Conservation (phyloP, 2,329 filamentous ascomycete species). For the Gliomastix tumulicola region DNA sequence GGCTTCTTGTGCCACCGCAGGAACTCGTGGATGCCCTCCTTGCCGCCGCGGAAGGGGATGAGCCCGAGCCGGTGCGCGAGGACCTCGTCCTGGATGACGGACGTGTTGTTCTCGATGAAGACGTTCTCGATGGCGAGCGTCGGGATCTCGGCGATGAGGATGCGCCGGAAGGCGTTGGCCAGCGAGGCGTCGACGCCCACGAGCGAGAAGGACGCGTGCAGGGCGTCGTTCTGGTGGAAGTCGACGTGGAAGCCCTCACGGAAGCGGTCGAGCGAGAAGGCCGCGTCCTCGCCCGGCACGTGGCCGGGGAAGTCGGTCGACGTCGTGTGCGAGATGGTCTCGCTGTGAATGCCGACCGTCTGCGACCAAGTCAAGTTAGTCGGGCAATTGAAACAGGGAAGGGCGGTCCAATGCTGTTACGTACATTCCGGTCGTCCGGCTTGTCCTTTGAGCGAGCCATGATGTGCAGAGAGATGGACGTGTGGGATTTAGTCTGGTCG, state of each 20-base stretch:
- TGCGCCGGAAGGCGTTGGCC: slow-evolving; percentile 95
- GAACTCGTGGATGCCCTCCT: slow-evolving; percentile 67
- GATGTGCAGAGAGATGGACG: too few relatives aligned
- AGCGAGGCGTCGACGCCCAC: slow-evolving; percentile 87
- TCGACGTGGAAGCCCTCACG: slow-evolving; percentile 62
- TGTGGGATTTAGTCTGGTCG: slow-evolving; percentile 1
- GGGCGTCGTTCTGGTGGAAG: slow-evolving; percentile 76
- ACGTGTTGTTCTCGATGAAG: slow-evolving; percentile 94
- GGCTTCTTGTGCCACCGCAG: slow-evolving; percentile 78
- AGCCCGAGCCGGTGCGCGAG: slow-evolving; percentile 84
- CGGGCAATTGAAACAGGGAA: not conserved
- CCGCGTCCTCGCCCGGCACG: slow-evolving; percentile 79
- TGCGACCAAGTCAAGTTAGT: slow-evolving; percentile 24
- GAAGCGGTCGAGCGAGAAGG: slow-evolving; percentile 72
- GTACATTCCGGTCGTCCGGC: slow-evolving; percentile 54
- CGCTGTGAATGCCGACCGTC: slow-evolving; percentile 80
- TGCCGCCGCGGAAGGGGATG: slow-evolving; percentile 77
- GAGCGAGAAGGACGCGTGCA: slow-evolving; percentile 82
- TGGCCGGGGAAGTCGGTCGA: slow-evolving; percentile 91
- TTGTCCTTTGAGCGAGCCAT: slow-evolving; percentile 48
- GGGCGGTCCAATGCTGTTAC: too few relatives aligned
- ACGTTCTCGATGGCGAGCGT: slow-evolving; percentile 91
- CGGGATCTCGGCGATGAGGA: slow-evolving; percentile 89
- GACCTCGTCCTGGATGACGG: slow-evolving; percentile 96
- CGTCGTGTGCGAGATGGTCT: slow-evolving; percentile 83